A percentile compares a stretch with the other conserved stretches of the same genome.
These are phyloP conservation scores for Solanum appendiculatum DNA, from an alignment of 257 asterid species.

Conservation along the genomic window DNA sequence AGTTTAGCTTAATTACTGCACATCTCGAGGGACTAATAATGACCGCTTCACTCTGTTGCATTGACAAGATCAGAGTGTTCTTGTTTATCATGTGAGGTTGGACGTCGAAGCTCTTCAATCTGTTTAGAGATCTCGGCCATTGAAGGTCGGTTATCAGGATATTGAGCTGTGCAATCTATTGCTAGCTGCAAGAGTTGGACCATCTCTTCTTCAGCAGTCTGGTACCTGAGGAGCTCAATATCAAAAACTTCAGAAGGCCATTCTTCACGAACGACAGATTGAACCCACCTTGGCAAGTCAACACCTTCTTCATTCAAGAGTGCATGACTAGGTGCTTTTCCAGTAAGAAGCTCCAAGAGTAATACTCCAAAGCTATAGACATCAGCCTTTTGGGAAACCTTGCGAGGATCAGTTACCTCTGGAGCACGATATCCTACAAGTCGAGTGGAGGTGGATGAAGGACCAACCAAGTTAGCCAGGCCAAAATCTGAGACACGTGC, in stretches of 20 bases:
- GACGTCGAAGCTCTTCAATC: conserved; percentile 35
- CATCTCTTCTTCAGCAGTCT: conserved; percentile 64
- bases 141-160: conserved; percentile 62
- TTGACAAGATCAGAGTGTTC: conserved; percentile 35
- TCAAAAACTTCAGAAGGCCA: conserved; percentile 86
- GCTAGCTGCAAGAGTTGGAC: conserved; percentile 79
- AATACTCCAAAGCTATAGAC: conserved; percentile 70
- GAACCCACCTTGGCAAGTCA: conserved; percentile 81
- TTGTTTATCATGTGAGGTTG: conserved; percentile 17
- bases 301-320: conserved; percentile 79
- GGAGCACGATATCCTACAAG: conserved; percentile 83
- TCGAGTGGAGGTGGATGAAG: conserved; percentile 57
- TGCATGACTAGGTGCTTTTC: conserved; percentile 80
- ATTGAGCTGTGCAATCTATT: conserved; percentile 70
- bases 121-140: conserved; percentile 38
- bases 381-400: conserved; percentile 65
- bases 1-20: conserved; percentile 2
- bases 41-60: conserved; percentile 24
- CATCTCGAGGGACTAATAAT: neutral
- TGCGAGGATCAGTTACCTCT: conserved; percentile 78
- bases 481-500: conserved; percentile 74
- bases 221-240: conserved; percentile 51
- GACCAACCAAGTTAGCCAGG: conserved; percentile 59
- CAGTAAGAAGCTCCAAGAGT: conserved; percentile 74
- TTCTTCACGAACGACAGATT: conserved; percentile 63